phyloP scores from a whole-genome alignment of 345 rosid genomes.

The Microthlaspi erraticum region DNA sequence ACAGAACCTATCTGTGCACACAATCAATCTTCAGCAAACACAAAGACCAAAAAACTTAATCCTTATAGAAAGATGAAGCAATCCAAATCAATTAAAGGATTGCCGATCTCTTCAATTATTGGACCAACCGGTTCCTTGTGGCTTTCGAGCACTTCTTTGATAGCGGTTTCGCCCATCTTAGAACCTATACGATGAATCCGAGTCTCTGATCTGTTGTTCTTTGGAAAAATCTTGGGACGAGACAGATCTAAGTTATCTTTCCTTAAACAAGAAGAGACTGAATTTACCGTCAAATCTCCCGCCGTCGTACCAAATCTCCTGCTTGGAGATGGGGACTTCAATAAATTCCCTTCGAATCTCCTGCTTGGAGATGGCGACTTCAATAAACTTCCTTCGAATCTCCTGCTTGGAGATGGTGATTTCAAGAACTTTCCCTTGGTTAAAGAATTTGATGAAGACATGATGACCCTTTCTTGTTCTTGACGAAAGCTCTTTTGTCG shows the following conservation, averaged over 20 bases:
- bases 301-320: slow-evolving; percentile 20
- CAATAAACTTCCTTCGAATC: slow-evolving; percentile 49
- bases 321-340: slow-evolving; percentile 61
- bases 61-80: slow-evolving; percentile 83
- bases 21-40: neutral
- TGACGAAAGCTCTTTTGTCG: slow-evolving; percentile 75
- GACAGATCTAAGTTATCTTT: slow-evolving; percentile 47
- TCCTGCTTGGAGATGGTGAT: slow-evolving; percentile 65
- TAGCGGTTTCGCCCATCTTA: slow-evolving; percentile 55
- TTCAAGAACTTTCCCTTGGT: slow-evolving; percentile 49
- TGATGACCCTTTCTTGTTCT: slow-evolving; percentile 45
- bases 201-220: slow-evolving; percentile 55
- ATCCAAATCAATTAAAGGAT: slow-evolving; percentile 86
- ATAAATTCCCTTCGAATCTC: slow-evolving; percentile 48
- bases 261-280: slow-evolving; percentile 46
- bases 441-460: slow-evolving; percentile 32
- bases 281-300: slow-evolving; percentile 40
- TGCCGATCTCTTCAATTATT: slow-evolving; percentile 60
- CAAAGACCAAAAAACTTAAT: neutral
- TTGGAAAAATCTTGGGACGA: slow-evolving; percentile 39
- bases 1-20: slow-evolving; percentile 37
- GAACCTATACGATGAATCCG: slow-evolving; percentile 61
- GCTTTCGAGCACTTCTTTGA: slow-evolving; percentile 46
- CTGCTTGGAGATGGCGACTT: slow-evolving; percentile 67
- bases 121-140: slow-evolving; percentile 42